phyloP scores from a whole-genome alignment of 441 rosid species.

The Breynia disticha region DNA sequence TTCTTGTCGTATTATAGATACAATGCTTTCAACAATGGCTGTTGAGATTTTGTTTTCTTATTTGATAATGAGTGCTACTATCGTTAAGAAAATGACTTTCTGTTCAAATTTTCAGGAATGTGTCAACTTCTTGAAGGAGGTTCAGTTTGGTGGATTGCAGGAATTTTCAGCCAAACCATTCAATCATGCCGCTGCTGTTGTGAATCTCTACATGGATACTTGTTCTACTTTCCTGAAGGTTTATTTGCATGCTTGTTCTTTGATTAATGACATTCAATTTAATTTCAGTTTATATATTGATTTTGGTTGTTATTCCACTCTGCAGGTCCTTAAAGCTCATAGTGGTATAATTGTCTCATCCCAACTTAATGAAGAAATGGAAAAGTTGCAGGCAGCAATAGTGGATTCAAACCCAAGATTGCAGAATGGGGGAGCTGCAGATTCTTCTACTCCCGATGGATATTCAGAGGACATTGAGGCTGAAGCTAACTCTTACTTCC shows the following conservation, averaged over 20 bases:
- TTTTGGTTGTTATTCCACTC: not conserved
- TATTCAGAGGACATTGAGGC: constrained; percentile 79
- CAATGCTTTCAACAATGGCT: too few relatives aligned
- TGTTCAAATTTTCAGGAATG: constrained; percentile 63
- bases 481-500: constrained; percentile 96
- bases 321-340: constrained; percentile 71
- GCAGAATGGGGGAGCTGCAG: constrained; percentile 70
- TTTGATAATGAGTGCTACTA: not conserved
- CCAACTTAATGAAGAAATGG: constrained; percentile 70
- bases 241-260: constrained; percentile 10
- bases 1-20: too few relatives aligned
- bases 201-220: constrained; percentile 56
- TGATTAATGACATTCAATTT: not conserved
- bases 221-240: constrained; percentile 70
- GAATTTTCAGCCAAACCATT: constrained; percentile 58
- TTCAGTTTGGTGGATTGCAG: constrained; percentile 58
- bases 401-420: constrained; percentile 48
- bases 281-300: not conserved
- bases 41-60: too few relatives aligned
- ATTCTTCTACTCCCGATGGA: constrained; percentile 60
- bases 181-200: constrained; percentile 48
- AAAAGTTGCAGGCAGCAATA: constrained; percentile 45
- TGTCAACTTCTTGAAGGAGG: constrained; percentile 70
- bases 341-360: constrained; percentile 33
- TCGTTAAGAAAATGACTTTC: constrained; percentile 8